phyloP scores from a whole-genome alignment of 2,329 filamentous ascomycete species.

The Grosmannia serpens region DNA sequence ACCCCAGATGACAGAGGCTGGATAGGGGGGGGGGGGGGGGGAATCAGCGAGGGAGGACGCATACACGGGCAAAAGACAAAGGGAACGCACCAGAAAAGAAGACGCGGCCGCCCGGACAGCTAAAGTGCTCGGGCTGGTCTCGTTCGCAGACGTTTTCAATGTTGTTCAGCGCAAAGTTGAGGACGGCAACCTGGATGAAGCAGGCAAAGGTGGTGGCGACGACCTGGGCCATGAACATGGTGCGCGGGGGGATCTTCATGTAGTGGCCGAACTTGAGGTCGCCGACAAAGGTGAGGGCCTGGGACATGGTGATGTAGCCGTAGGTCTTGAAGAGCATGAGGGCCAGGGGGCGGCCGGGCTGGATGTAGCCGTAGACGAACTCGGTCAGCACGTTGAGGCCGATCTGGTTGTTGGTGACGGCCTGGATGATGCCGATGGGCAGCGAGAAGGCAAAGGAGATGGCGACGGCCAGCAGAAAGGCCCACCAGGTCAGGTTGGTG shows the following conservation, averaged over 20 bases:
- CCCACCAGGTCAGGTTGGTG: slow-evolving; percentile 63
- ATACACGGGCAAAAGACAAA: neutral
- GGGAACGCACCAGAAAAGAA: slow-evolving; percentile 44
- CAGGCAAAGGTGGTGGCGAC: slow-evolving; percentile 55
- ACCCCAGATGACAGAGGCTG: slow-evolving; percentile 56
- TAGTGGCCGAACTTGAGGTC: slow-evolving; percentile 64
- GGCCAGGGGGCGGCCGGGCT: slow-evolving; percentile 58
- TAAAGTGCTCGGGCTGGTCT: slow-evolving; percentile 46
- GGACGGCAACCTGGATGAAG: slow-evolving; percentile 52
- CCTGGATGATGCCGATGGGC: slow-evolving; percentile 59
- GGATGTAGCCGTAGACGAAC: slow-evolving; percentile 65
- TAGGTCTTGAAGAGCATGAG: slow-evolving; percentile 64
- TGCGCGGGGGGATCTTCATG: slow-evolving; percentile 58
- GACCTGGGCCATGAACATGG: slow-evolving; percentile 55
- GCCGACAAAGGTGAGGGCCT: slow-evolving; percentile 51
- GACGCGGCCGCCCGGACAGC: slow-evolving; percentile 50
- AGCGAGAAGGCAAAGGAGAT: slow-evolving; percentile 54
- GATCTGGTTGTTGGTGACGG: slow-evolving; percentile 58
- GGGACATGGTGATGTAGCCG: slow-evolving; percentile 52
- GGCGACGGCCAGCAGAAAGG: slow-evolving; percentile 53
- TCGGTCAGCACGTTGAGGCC: slow-evolving; percentile 63
- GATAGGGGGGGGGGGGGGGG: neutral
- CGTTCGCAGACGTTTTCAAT: slow-evolving; percentile 54
- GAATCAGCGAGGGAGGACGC: neutral
- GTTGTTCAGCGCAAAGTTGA: slow-evolving; percentile 47